Percentiles rank a stretch among this genome's conserved stretches.
These are phyloP conservation scores for Akebia trifoliata DNA, from an alignment of 164 flowering plant species.

Conservation along the genomic window DNA sequence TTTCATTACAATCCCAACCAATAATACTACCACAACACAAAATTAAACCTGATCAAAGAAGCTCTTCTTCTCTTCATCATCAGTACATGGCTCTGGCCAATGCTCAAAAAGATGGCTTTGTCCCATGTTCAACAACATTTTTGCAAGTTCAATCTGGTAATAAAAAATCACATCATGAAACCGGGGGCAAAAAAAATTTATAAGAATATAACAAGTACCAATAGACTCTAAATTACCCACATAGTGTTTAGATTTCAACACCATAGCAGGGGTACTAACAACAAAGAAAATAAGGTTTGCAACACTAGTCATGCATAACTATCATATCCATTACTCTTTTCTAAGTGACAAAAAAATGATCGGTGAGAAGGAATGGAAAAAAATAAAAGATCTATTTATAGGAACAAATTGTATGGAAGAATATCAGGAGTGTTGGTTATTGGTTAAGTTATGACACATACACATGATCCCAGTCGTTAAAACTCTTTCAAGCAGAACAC, in stretches of 20 bases:
- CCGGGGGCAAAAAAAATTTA: neutral
- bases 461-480: no score
- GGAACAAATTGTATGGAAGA: no score
- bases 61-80: constrained; percentile 56
- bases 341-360: neutral
- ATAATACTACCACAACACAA: neutral
- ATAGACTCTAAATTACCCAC: neutral
- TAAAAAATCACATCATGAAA: neutral
- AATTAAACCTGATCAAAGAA: constrained; percentile 73
- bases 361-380: neutral
- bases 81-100: constrained; percentile 78
- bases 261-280: neutral
- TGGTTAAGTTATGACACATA: no score
- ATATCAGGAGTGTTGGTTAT: no score
- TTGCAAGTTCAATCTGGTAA: constrained; percentile 62
- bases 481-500: no score
- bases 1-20: no score
- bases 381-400: no score
- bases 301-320: neutral
- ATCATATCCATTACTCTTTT: neutral
- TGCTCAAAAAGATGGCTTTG: constrained; percentile 75
- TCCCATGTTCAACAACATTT: constrained; percentile 60
- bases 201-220: neutral
- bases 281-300: neutral
- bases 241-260: neutral